A percentile compares a stretch with the other conserved stretches of the same genome.
Conservation (phyloP, 768 basidiomycete genomes). For the Roridomyces roridus region DNA sequence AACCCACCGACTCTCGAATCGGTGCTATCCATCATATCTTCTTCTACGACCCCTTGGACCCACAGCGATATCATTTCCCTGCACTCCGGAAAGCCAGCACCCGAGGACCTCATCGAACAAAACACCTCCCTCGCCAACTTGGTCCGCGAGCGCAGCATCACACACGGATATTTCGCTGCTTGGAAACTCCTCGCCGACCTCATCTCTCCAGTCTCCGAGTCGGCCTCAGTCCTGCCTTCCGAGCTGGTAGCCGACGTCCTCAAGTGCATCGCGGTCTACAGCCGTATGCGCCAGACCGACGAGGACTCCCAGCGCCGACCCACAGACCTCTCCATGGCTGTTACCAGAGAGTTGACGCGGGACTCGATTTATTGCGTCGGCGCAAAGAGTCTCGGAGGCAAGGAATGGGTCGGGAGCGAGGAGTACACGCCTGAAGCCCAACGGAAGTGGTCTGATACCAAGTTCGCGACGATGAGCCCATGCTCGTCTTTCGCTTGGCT, state of each 20-base stretch:
- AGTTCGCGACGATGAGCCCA: constrained; percentile 4
- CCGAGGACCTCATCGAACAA: no score
- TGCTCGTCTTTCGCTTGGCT: constrained; percentile 1
- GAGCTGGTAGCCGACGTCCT: constrained; percentile 5
- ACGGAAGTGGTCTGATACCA: neutral
- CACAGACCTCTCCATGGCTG: neutral
- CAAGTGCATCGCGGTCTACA: neutral
- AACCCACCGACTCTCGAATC: no score
- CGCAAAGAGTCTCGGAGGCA: constrained; percentile 8
- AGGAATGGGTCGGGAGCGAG: neutral
- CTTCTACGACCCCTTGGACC: no score
- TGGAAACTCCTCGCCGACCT: neutral
- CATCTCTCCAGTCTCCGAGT: neutral
- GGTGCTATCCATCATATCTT: no score
- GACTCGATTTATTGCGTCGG: constrained; percentile 8
- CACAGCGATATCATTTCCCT: no score
- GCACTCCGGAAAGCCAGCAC: no score
- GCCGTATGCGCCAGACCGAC: neutral
- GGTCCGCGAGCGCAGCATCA: no score
- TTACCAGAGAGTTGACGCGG: neutral
- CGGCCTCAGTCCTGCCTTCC: neutral
- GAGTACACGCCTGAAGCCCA: neutral
- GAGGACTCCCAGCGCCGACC: neutral
- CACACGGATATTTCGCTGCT: constrained; percentile 4
- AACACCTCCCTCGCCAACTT: no score